phyloP scores from a whole-genome alignment of 257 asterid genomes.

The Prunella vulgaris region DNA sequence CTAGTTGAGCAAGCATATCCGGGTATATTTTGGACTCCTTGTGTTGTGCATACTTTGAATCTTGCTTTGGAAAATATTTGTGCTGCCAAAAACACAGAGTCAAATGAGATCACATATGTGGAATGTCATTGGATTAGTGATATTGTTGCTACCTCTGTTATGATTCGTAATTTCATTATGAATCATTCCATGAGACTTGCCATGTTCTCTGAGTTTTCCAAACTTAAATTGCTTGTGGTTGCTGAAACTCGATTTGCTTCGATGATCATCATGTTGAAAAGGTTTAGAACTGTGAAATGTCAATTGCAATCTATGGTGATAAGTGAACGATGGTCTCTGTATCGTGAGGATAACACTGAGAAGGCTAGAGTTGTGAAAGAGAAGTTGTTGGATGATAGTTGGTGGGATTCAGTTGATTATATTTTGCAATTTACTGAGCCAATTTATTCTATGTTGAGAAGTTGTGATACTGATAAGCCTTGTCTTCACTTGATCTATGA shows the following conservation, averaged over 20 bases:
- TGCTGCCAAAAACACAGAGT: background rate
- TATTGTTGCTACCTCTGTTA: background rate
- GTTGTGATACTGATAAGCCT: background rate
- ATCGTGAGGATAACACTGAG: background rate
- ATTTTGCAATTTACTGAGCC: background rate
- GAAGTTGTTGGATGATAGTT: background rate
- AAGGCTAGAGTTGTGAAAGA: background rate
- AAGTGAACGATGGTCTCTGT: background rate
- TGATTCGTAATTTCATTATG: background rate
- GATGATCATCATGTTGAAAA: background rate
- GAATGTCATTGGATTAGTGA: background rate
- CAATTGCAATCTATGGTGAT: background rate
- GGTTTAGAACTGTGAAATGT: background rate
- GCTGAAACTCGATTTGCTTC: background rate
- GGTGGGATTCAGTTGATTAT: background rate
- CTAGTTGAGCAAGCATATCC: background rate
- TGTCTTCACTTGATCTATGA: background rate
- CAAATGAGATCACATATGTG: background rate
- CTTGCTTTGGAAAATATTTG: background rate
- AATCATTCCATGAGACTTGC: background rate
- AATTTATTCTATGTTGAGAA: background rate
- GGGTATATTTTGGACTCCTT: background rate
- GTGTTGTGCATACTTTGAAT: background rate
- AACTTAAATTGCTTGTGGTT: background rate
- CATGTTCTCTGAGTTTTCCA: background rate